These are phyloP conservation scores for Saturnispora zaruensis DNA, from an alignment of 805 yeast genomes.

Conservation along the genomic window DNA sequence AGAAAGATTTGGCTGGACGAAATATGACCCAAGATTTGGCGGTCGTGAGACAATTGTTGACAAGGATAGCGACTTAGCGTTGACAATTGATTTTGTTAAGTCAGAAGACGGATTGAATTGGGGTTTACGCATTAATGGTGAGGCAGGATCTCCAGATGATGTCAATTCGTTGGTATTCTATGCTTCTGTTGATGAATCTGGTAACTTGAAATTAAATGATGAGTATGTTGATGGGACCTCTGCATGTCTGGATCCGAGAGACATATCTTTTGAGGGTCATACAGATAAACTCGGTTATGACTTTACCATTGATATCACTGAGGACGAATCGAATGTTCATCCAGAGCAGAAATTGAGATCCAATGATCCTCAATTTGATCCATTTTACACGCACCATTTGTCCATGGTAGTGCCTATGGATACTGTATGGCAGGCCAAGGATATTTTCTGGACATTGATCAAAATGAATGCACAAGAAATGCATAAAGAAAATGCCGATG, in stretches of 20 bases:
- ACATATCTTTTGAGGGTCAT: constrained; percentile 38
- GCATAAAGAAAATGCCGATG: constrained; percentile 12
- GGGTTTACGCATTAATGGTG: constrained; percentile 68
- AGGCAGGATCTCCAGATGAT: constrained; percentile 42
- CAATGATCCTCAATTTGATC: constrained; percentile 41
- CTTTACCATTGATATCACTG: constrained; percentile 53
- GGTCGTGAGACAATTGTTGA: constrained; percentile 75
- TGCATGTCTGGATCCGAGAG: constrained; percentile 28
- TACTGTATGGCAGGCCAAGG: constrained; percentile 70
- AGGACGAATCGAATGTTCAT: constrained; percentile 40
- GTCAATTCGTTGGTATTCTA: constrained; percentile 68
- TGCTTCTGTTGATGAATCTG: constrained; percentile 65
- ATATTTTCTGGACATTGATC: constrained; percentile 58
- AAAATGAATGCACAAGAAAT: constrained; percentile 55
- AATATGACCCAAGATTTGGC: constrained; percentile 80
- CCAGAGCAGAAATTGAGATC: constrained; percentile 26
- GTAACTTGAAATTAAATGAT: constrained; percentile 32
- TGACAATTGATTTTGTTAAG: constrained; percentile 72
- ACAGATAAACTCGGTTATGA: constrained; percentile 56
- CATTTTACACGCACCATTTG: constrained; percentile 52
- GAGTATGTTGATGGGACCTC: constrained; percentile 15
- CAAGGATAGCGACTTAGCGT: constrained; percentile 47
- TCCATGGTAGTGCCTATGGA: constrained; percentile 59
- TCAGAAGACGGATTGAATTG: constrained; percentile 60
- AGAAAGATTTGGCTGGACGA: constrained; percentile 74